Evolutionary conservation across 2,329 filamentous ascomycete genomes (phyloP).

Genomic region (Fusarium globosum): DNA sequence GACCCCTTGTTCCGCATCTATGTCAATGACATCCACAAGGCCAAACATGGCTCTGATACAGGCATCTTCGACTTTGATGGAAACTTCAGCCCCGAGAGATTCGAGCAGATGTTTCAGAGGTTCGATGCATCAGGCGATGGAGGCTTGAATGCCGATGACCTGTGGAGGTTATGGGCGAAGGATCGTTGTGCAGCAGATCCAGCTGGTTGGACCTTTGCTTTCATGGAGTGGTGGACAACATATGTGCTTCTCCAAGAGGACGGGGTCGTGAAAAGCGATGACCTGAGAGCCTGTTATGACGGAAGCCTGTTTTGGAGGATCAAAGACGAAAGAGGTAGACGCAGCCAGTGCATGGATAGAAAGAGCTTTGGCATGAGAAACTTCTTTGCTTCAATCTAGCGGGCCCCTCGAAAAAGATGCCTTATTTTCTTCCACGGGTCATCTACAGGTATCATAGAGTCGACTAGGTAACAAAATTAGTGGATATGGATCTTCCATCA

Average conservation of each 20-base stretch:
- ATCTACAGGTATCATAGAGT: neutral
- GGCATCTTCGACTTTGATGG: constrained; percentile 61
- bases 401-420: neutral
- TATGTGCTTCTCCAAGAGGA: constrained; percentile 64
- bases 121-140: constrained; percentile 54
- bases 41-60: constrained; percentile 60
- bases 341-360: neutral
- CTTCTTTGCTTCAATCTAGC: constrained; percentile 5
- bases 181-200: constrained; percentile 48
- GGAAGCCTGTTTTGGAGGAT: constrained; percentile 38
- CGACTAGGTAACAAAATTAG: neutral
- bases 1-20: constrained; percentile 54
- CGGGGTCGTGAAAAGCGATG: constrained; percentile 66
- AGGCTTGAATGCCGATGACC: constrained; percentile 49
- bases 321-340: constrained; percentile 17
- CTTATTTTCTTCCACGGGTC: neutral
- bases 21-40: constrained; percentile 54
- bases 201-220: constrained; percentile 37
- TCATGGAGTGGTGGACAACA: constrained; percentile 52
- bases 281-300: constrained; percentile 49
- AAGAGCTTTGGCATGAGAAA: constrained; percentile 25
- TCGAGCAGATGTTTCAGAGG: constrained; percentile 62
- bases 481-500: neutral
- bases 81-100: constrained; percentile 58
- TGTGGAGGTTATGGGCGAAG: constrained; percentile 52